Evolutionary conservation across 1,139 yeast species (phyloP), one percentile per base, ranked within the genome.

Genomic region (Taiozyma sp.): DNA sequence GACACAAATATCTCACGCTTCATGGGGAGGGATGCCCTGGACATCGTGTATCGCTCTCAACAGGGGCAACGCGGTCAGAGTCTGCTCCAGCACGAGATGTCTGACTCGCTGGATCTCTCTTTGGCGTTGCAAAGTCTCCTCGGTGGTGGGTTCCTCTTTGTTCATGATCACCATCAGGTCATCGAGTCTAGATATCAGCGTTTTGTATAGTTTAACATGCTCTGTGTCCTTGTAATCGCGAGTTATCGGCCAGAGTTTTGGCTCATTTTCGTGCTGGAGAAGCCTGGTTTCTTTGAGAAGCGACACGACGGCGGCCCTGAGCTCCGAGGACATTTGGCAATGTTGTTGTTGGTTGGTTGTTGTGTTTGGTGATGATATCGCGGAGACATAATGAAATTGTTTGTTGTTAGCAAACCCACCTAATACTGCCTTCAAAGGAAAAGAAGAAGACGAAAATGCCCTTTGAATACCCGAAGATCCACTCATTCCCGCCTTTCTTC

Each of bases 401-500:
- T 19, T 19, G 19, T 19, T 19, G 19, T 19, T 19, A 19, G 19
- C 19, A 19, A 19, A 19, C 19, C 19, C 19, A 19, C 19, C 19
- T 19, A 19, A 19, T 19, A 19, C 19, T 19, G 19, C 19, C 19
- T 19, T 19, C 19, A 19, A 19, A 19, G 19, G 19, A 19, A 19
- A 19, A 19, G 19, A 19, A 19, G 19, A 19, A 19, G 19, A 19
- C 3, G 26, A 24, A 24, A 21, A 56, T 55, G 60, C 14, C 50
- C 6, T 55, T 47, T 43, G 59, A 66, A 49, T 84, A 82, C 61
- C 96, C 96, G 8, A 74, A 82, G 47, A 87, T 91, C 42, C 88
- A 89, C 67, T 74, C 84, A 43, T 93, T 89, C 67, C 97, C 97
- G 8, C 99, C 99, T 0, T 80, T 93, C 60, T 93, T 85, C 69